Conservation (phyloP, 257 asterid genomes). For the Solanum habrochaites region DNA sequence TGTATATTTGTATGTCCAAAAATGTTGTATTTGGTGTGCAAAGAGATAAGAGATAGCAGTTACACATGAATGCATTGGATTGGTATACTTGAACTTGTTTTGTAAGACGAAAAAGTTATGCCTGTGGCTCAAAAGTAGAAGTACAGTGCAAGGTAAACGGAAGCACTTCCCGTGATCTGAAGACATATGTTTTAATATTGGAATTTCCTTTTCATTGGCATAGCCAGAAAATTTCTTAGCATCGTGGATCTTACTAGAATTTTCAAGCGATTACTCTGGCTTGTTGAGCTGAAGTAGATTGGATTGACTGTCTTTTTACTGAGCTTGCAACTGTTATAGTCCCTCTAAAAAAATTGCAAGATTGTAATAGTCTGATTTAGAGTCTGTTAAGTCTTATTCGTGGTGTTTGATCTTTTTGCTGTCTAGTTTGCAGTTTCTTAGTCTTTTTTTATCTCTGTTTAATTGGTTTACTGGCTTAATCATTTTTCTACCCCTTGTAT, state of each 20-base stretch:
- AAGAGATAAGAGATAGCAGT: not conserved
- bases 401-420: not conserved
- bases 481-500: not conserved
- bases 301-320: not conserved
- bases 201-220: not conserved
- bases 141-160: not conserved
- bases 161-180: not conserved
- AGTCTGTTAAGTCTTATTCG: not conserved
- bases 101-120: not conserved
- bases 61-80: not conserved
- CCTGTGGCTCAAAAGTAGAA: not conserved
- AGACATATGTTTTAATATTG: not conserved
- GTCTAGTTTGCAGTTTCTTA: not conserved
- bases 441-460: not conserved
- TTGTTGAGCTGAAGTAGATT: not conserved
- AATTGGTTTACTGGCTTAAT: not conserved
- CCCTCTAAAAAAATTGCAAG: not conserved
- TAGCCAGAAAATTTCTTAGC: not conserved
- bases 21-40: not conserved
- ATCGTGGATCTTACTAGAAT: not conserved
- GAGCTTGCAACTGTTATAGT: not conserved
- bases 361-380: not conserved
- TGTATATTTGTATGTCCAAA: not conserved
- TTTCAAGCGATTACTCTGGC: not conserved
- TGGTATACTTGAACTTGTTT: not conserved